Evolutionary conservation across 208 protist species (phyloP).

Genomic region (Acanthamoeba sp.): DNA sequence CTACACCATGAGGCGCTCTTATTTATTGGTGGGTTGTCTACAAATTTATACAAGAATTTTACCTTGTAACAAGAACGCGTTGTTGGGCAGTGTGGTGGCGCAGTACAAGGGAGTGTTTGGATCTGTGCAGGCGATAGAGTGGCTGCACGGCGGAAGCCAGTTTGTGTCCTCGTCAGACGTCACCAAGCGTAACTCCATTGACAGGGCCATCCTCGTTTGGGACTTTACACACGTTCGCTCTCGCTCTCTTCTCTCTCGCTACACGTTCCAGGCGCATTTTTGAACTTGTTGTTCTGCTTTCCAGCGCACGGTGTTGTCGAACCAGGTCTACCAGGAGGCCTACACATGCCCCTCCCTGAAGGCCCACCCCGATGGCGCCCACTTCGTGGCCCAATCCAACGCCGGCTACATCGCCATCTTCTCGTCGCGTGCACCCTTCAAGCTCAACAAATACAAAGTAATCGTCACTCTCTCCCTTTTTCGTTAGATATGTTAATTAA

Average conservation of each 20-base stretch:
- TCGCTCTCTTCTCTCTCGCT: neutral
- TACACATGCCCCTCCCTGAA: conserved; percentile 38
- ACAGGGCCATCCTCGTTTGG: conserved; percentile 61
- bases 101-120: conserved; percentile 58
- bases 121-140: conserved; percentile 8
- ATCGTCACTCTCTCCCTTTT: neutral
- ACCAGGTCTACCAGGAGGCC: conserved; percentile 56
- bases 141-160: neutral
- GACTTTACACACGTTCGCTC: conserved; percentile 33
- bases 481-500: neutral
- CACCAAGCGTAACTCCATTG: conserved; percentile 63
- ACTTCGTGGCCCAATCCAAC: conserved; percentile 60
- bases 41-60: neutral
- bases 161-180: conserved; percentile 52
- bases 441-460: conserved; percentile 66
- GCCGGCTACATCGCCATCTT: conserved; percentile 65
- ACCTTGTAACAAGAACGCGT: too few species aligned
- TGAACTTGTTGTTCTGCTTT: neutral
- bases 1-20: too few species aligned
- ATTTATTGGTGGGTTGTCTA: neutral
- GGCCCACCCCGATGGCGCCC: conserved; percentile 3
- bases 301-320: conserved; percentile 45
- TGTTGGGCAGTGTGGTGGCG: neutral
- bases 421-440: conserved; percentile 9
- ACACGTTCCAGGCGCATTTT: neutral